Evolutionary conservation across 495 filamentous ascomycete genomes (phyloP).

Genomic region (Cetradonia linearis): DNA sequence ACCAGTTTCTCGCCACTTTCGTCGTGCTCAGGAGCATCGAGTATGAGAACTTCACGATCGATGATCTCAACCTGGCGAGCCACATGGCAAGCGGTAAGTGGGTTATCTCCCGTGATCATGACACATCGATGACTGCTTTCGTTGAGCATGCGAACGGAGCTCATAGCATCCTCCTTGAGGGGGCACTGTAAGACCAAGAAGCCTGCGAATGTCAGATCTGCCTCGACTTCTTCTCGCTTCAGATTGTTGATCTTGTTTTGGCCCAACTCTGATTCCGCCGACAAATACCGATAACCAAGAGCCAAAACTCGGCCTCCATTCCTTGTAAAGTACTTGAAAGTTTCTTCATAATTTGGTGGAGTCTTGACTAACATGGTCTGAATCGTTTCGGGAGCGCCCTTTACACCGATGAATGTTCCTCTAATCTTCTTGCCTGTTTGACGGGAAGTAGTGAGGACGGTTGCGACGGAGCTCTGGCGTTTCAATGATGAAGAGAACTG

Average conservation of each 20-base stretch:
- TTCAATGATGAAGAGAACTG: conserved; percentile 97
- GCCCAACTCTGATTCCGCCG: conserved; percentile 67
- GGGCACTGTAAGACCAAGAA: conserved; percentile 94
- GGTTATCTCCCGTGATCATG: conserved; percentile 99
- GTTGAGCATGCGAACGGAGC: conserved; percentile 91
- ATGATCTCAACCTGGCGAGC: conserved; percentile 95
- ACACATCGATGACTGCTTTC: conserved; percentile 97
- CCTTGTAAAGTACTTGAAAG: conserved; percentile 93
- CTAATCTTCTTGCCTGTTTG: conserved; percentile 60
- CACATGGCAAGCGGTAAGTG: conserved; percentile 91
- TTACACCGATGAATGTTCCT: conserved; percentile 85
- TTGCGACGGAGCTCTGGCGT: conserved; percentile 87
- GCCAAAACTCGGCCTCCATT: conserved; percentile 89
- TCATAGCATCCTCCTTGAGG: conserved; percentile 91
- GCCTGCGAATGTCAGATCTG: conserved; percentile 75
- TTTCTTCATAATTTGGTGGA: conserved; percentile 90
- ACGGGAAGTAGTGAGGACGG: conserved; percentile 56
- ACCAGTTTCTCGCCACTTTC: conserved; percentile 71
- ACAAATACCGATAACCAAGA: conserved; percentile 85
- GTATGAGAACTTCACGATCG: conserved; percentile 85
- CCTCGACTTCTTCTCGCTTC: conserved; percentile 84
- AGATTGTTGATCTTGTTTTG: conserved; percentile 81
- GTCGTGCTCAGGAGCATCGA: conserved; percentile 90
- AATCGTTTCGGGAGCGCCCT: conserved; percentile 95
- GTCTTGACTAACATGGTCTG: conserved; percentile 76